phyloP scores from a whole-genome alignment of 2,329 filamentous ascomycete genomes.

The Huntiella savannae region DNA sequence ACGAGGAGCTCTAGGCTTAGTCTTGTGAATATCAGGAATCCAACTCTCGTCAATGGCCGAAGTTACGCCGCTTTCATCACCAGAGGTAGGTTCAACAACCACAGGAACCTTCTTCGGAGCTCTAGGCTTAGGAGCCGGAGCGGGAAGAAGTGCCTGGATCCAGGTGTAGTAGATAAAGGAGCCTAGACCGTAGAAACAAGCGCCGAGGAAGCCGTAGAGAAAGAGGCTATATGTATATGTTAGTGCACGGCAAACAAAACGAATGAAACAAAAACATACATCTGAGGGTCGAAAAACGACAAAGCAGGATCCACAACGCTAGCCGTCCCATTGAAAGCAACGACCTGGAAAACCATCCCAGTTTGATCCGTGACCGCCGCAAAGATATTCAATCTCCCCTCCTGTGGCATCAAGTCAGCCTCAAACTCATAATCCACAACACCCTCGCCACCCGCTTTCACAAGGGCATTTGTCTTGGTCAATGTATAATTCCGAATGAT shows the following conservation, averaged over 20 bases:
- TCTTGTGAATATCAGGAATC: slow-evolving; percentile 80
- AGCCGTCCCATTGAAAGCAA: slow-evolving; percentile 65
- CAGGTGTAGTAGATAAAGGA: slow-evolving; percentile 98
- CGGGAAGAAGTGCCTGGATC: slow-evolving; percentile 84
- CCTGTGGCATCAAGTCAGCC: slow-evolving; percentile 83
- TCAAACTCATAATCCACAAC: slow-evolving; percentile 67
- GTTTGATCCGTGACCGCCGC: slow-evolving; percentile 52
- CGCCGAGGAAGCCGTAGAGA: slow-evolving; percentile 80
- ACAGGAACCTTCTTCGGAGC: slow-evolving; percentile 53
- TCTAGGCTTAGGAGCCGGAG: slow-evolving; percentile 49
- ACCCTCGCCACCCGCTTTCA: slow-evolving; percentile 59
- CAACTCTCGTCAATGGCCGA: slow-evolving; percentile 76
- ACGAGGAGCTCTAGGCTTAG: slow-evolving; percentile 56
- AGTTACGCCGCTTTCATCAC: slow-evolving; percentile 50
- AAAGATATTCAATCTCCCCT: slow-evolving; percentile 58
- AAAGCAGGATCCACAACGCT: slow-evolving; percentile 77
- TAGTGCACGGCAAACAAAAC: not conserved
- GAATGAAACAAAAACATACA: slow-evolving; percentile 34
- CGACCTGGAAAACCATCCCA: slow-evolving; percentile 54
- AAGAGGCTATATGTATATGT: slow-evolving; percentile 50
- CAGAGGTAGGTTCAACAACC: slow-evolving; percentile 40
- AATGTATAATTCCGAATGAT: slow-evolving; percentile 74
- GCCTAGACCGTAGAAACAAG: slow-evolving; percentile 56
- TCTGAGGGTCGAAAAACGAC: slow-evolving; percentile 85
- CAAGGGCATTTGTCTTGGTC: slow-evolving; percentile 50